Conservation (phyloP, 2,329 filamentous ascomycete species). For the Dactylella cylindrospora region DNA sequence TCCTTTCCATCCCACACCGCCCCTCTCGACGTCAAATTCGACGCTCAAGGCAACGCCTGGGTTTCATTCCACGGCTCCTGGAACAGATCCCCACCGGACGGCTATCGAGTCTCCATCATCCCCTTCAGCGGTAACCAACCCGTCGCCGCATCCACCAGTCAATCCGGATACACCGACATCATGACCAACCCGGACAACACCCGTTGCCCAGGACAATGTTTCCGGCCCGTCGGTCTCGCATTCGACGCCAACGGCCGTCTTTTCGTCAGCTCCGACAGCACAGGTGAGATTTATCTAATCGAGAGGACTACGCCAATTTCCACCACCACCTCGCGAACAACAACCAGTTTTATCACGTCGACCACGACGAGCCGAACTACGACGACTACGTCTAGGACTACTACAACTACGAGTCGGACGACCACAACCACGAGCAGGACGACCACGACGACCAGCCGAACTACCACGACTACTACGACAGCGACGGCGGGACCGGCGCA, state of each 20-base stretch:
- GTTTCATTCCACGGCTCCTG: slow-evolving; percentile 73
- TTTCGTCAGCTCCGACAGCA: slow-evolving; percentile 65
- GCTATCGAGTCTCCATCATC: slow-evolving; percentile 53
- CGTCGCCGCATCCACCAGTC: background rate
- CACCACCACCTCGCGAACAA: slow-evolving; percentile 8
- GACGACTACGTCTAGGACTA: slow-evolving; percentile 5
- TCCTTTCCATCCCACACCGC: slow-evolving; percentile 69
- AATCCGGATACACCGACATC: slow-evolving; percentile 47
- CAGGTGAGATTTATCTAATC: slow-evolving; percentile 67
- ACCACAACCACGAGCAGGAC: slow-evolving; percentile 10
- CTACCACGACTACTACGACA: slow-evolving; percentile 5
- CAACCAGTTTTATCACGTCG: slow-evolving; percentile 6
- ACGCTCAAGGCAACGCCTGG: slow-evolving; percentile 61
- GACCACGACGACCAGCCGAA: slow-evolving; percentile 9
- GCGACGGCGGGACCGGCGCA: too few relatives aligned
- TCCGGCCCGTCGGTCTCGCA: slow-evolving; percentile 49
- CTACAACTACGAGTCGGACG: background rate
- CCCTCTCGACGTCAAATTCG: slow-evolving; percentile 71
- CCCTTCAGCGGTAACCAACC: slow-evolving; percentile 49
- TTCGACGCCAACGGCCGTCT: slow-evolving; percentile 59
- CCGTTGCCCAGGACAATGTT: slow-evolving; percentile 44
- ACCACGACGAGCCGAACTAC: background rate
- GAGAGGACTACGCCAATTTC: slow-evolving; percentile 42
- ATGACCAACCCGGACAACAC: slow-evolving; percentile 41
- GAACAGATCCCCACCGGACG: slow-evolving; percentile 53